Base-by-base conservation (phyloP, 2,329 filamentous ascomycete species). In the Elsinoe fawcettii region DNA sequence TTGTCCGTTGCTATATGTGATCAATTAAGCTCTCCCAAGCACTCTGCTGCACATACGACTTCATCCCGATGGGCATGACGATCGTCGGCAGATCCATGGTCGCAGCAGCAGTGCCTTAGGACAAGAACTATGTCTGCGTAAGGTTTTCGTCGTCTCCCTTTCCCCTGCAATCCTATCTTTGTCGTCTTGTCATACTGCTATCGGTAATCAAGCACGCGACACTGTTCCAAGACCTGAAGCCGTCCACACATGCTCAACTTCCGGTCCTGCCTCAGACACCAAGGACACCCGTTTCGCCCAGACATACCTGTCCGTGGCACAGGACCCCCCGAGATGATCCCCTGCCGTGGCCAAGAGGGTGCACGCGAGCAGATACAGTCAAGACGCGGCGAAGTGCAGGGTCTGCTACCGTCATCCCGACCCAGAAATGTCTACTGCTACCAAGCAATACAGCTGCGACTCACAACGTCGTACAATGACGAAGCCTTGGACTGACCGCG, bases 111-210 rank as follows among this genome's bases (percentile, higher is more conserved):
- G 16, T 36, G 30, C 49, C 49, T 53, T 53, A 53, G 49, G 49
- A 53, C 49, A 53, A 53, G 49, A 53, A 53, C 49, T 53, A 53
- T 53, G 49, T 49, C 49, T 53, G 49, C 49, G 49, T 53, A 53
- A 53, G 49, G 32, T 53, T 36, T 36, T 53, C 27, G 49, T 53
- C 49, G 49, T 53, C 49, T 53, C 12, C 49, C 12, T 36, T 20
- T 37, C 32, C 32, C 49, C n/a, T 36, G 18, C 14, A 34, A 51
- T 51, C 18, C 41, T 25, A 22, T 51, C 27, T 20, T 14, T 22
- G 16, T 53, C 32, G 30, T 37, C 30, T 14, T 25, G 20, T 37
- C 32, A 53, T 53, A 20, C 49, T 37, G 32, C 20, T 37, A 16
- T 53, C 49, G 32, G 49, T 53, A 39, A 53, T 53, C 16, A 16